Base-by-base conservation (phyloP, 1,139 yeast species). In the Taphrina confusa region DNA sequence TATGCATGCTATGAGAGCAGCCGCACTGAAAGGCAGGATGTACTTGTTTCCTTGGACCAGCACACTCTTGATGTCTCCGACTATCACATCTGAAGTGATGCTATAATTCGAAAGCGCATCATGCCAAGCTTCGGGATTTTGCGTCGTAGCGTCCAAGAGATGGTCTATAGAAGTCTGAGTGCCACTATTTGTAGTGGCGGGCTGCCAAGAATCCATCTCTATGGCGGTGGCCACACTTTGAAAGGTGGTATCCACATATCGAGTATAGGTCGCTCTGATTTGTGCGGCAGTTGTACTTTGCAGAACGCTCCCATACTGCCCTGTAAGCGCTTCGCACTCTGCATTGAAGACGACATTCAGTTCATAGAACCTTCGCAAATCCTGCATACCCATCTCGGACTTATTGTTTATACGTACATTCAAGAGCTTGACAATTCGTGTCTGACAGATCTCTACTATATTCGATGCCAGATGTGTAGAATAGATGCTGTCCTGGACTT, bases 321-420 rank as follows among this genome's bases (percentile, higher is more conserved):
- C 97, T 49, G 89, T 83, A 5, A 91, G 82, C 12, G 84, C 77
- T 71, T 92, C 98, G 71, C 96, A 88, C 69, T 89, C 96, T 56
- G 82, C 82, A 37, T 90, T 75, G 69, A 90, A 91, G 23, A 85
- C 78, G 0, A 84, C 80, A 55, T 84, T 82, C 20, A 87, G 75
- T 2, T 86, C 78, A 71, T 84, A 88, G 55, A 89, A 79, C 61
- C 82, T 76, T 60, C 87, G 71, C 71, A 90, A 89, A 65, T 77
- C 79, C 6, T 79, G 75, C 42, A 67, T 36, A 67, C 65, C 37
- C 77, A 73, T 72, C 46, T 78, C 80, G 0, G 88, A 81, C 12
- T 83, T 83, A 65, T 86, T 82, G 56, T 84, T 90, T 70, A 84
- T 82, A 63, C 97, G 78, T 4, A 88, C 95, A 62, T 83, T 81